A percentile compares a stretch with the other conserved stretches of the same genome.
Conservation (phyloP, 331 rosid species). For the Quercus phellos region DNA sequence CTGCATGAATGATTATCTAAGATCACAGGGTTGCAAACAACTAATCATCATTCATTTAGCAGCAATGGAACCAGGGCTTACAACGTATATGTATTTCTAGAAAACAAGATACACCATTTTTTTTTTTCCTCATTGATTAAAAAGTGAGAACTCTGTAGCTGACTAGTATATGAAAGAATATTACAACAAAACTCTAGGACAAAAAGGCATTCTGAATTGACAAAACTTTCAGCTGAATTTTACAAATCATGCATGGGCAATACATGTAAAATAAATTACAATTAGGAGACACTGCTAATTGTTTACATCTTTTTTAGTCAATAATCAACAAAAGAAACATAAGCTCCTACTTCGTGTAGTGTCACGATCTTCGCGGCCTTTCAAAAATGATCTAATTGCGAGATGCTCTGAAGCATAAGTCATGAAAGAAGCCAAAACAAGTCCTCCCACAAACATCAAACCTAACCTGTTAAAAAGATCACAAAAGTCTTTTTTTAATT, state of each 20-base stretch:
- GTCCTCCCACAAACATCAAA: constrained; percentile 83
- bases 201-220: background rate
- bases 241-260: background rate
- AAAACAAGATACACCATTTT: background rate
- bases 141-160: background rate
- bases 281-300: constrained; percentile 3
- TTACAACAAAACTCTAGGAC: background rate
- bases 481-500: background rate
- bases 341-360: constrained; percentile 38
- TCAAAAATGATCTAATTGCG: constrained; percentile 71
- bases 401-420: constrained; percentile 90
- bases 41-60: background rate
- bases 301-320: constrained; percentile 20
- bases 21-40: background rate
- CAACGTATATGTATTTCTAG: background rate
- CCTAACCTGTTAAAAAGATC: constrained; percentile 60
- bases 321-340: constrained; percentile 47
- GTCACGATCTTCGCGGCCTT: constrained; percentile 74
- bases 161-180: background rate
- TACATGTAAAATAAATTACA: constrained; percentile 19
- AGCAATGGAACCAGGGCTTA: background rate
- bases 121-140: background rate
- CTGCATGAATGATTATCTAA: background rate
- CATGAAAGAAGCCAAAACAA: constrained; percentile 87
- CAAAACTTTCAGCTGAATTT: constrained; percentile 15